These are phyloP conservation scores for Mycogone perniciosa DNA, from an alignment of 2,329 filamentous ascomycete genomes.

Conservation along the genomic window DNA sequence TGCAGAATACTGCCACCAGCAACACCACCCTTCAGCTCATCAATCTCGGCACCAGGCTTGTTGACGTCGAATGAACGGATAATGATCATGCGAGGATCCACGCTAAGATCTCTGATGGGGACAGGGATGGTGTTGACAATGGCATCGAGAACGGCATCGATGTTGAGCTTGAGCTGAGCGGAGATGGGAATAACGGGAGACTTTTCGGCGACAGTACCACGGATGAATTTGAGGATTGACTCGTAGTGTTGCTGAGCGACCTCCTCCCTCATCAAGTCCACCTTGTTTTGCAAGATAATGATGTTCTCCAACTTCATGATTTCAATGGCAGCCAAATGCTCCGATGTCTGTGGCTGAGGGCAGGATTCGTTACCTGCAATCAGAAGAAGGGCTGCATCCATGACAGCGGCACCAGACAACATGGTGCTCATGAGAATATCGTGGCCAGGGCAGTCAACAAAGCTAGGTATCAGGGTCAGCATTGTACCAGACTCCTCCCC, in stretches of 20 bases:
- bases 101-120: constrained; percentile 81
- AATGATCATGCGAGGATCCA: constrained; percentile 96
- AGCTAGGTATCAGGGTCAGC: constrained; percentile 44
- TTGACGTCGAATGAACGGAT: constrained; percentile 99
- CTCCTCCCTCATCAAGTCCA: constrained; percentile 96
- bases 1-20: constrained; percentile 95
- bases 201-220: constrained; percentile 92
- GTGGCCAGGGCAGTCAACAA: constrained; percentile 98
- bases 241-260: constrained; percentile 90
- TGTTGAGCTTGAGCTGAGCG: constrained; percentile 98
- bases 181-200: constrained; percentile 94
- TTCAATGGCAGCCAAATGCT: constrained; percentile 97
- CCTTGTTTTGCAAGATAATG: constrained; percentile 99
- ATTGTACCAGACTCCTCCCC: not conserved
- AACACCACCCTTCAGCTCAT: constrained; percentile 97
- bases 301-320: constrained; percentile 99
- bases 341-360: constrained; percentile 95
- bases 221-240: constrained; percentile 96
- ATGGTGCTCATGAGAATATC: constrained; percentile 99
- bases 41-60: constrained; percentile 98
- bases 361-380: constrained; percentile 98
- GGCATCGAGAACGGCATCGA: constrained; percentile 94
- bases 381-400: constrained; percentile 93
- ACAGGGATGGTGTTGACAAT: constrained; percentile 94
- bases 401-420: constrained; percentile 98